Conservation (phyloP, 768 basidiomycete genomes). For the Clathrus columnatus region DNA sequence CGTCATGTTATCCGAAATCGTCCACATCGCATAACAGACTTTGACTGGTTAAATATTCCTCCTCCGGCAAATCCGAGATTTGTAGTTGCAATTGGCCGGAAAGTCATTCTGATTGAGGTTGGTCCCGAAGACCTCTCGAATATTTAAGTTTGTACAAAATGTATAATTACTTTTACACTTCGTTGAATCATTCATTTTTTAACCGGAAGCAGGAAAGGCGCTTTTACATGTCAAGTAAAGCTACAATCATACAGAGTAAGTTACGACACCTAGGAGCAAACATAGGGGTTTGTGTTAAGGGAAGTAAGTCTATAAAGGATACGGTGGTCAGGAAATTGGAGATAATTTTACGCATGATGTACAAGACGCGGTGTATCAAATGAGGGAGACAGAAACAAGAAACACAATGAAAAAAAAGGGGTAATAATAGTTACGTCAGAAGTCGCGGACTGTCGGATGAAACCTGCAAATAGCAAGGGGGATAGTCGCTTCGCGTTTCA, state of each 20-base stretch:
- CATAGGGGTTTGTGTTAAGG: too few species aligned
- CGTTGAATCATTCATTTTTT: not conserved
- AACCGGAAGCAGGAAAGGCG: too few species aligned
- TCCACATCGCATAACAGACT: slow-evolving; percentile 61
- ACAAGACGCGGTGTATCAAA: not conserved
- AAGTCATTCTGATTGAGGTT: slow-evolving; percentile 34
- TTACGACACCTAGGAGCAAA: not conserved
- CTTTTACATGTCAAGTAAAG: not conserved
- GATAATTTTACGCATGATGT: too few species aligned
- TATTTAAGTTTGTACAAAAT: not conserved
- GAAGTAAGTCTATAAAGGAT: too few species aligned
- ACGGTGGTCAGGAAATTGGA: too few species aligned
- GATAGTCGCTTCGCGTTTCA: too few species aligned
- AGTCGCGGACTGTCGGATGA: too few species aligned
- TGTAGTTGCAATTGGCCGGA: slow-evolving; percentile 55
- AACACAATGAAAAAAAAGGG: not conserved
- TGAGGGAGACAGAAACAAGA: not conserved
- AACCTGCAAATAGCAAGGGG: too few species aligned
- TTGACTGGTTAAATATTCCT: slow-evolving; percentile 55
- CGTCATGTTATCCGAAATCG: slow-evolving; percentile 47
- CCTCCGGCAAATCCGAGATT: slow-evolving; percentile 40
- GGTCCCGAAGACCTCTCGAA: not conserved
- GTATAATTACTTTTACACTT: not conserved
- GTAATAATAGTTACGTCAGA: not conserved
- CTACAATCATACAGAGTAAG: not conserved